A percentile compares a stretch with the other conserved stretches of the same genome.
Conservation (phyloP, 345 rosid species). For the Salix caprea region DNA sequence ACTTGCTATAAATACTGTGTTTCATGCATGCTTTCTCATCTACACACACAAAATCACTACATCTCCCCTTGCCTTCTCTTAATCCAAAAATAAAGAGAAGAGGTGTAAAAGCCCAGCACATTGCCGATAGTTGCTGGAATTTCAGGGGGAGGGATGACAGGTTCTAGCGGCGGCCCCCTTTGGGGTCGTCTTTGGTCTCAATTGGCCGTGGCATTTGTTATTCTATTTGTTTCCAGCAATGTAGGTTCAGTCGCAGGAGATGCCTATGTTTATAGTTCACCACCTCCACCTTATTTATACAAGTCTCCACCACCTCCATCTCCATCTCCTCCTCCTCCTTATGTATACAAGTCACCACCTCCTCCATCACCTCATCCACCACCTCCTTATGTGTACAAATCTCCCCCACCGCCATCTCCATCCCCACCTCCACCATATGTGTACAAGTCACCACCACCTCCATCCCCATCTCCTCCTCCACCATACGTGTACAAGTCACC, state of each 20-base stretch:
- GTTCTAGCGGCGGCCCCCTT: constrained; percentile 44
- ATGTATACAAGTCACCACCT: neutral
- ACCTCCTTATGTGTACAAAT: neutral
- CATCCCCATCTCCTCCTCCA: neutral
- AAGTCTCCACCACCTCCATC: constrained; percentile 3
- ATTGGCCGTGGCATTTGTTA: constrained; percentile 52
- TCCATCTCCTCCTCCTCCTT: neutral
- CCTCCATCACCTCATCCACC: constrained; percentile 1
- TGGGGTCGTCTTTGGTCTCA: constrained; percentile 57
- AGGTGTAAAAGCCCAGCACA: neutral
- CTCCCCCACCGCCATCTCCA: neutral
- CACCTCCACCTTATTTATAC: constrained; percentile 24
- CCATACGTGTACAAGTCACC: neutral
- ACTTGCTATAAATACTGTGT: constrained; percentile 34
- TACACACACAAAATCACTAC: neutral
- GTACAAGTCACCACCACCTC: constrained; percentile 1
- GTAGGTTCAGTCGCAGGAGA: constrained; percentile 42
- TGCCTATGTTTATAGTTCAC: constrained; percentile 47
- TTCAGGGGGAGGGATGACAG: constrained; percentile 23
- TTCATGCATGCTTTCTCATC: constrained; percentile 32
- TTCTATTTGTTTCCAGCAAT: constrained; percentile 28
- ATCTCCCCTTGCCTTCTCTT: neutral
- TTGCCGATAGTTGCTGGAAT: constrained; percentile 10
- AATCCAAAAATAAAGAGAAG: neutral
- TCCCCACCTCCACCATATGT: neutral